A percentile compares a stretch with the other conserved stretches of the same genome.
phyloP scores from a whole-genome alignment of 2,329 filamentous ascomycete genomes.

The Cordyceps javanica region DNA sequence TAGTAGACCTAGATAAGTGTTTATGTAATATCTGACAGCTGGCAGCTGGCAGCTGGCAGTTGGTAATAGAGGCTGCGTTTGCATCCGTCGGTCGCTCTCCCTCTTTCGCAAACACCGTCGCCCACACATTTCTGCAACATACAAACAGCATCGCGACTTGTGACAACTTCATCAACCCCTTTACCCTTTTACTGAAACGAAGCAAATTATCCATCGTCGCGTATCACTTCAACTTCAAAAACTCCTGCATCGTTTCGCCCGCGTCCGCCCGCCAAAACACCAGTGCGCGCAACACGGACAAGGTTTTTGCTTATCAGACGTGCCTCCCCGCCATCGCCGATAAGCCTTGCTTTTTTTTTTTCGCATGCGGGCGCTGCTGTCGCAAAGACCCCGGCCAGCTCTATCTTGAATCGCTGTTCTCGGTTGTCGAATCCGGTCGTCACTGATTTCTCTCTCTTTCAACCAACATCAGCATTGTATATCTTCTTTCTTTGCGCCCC shows the following conservation, averaged over 20 bases:
- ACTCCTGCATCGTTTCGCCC: background rate
- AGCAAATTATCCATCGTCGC: background rate
- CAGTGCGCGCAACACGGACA: background rate
- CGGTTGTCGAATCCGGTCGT: background rate
- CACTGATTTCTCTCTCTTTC: background rate
- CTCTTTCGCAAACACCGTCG: background rate
- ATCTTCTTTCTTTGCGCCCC: background rate
- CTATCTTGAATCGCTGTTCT: background rate
- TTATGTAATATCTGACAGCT: background rate
- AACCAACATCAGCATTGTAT: background rate
- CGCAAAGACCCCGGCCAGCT: background rate
- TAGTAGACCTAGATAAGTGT: background rate
- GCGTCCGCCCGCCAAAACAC: background rate
- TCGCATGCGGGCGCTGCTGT: background rate
- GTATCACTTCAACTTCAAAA: too few relatives aligned
- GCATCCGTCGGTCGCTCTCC: background rate
- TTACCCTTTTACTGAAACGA: too few relatives aligned
- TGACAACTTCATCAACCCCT: background rate
- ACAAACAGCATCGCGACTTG: background rate
- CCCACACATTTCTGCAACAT: too few relatives aligned
- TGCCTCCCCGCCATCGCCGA: conserved; percentile 10
- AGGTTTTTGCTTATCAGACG: conserved; percentile 11
- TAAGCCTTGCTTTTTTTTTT: conserved; percentile 1
- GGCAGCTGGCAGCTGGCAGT: background rate
- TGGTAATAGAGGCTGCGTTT: background rate